Percentiles rank a stretch among this genome's conserved stretches.
phyloP scores from a whole-genome alignment of 78 protist species.

The Ministeria vibrans region DNA sequence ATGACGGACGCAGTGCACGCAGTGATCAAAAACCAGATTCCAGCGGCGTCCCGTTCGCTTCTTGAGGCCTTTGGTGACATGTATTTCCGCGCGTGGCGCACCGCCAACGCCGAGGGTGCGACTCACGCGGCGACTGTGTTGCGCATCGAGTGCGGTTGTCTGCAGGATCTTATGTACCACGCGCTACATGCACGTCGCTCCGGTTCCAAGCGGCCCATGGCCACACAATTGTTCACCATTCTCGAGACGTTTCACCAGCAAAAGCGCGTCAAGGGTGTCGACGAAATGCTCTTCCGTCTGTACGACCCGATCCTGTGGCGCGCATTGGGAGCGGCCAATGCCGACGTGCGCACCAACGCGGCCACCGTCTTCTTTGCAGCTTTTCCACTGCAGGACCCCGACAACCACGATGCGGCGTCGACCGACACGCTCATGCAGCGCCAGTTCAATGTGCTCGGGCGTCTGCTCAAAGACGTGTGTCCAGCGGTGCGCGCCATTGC shows the following conservation, averaged over 20 bases:
- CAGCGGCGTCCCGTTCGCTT: not conserved
- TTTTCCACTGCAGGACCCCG: conserved; percentile 30
- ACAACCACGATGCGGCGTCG: too few species aligned
- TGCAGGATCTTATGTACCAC: conserved; percentile 23
- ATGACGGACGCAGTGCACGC: conserved; percentile 14
- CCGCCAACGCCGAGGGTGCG: not conserved
- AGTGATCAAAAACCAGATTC: conserved; percentile 20
- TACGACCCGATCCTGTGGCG: conserved; percentile 45
- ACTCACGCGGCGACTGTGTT: too few species aligned
- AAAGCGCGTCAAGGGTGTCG: conserved; percentile 21
- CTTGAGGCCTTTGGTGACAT: conserved; percentile 10
- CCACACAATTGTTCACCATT: not conserved
- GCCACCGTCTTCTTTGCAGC: conserved; percentile 30
- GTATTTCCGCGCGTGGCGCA: conserved; percentile 32
- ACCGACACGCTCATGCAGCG: conserved; percentile 1
- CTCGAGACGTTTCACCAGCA: not conserved
- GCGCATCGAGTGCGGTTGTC: conserved; percentile 1
- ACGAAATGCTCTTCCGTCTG: conserved; percentile 27
- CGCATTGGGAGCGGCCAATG: conserved; percentile 19
- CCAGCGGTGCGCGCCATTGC: conserved; percentile 19
- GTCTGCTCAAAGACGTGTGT: conserved; percentile 6
- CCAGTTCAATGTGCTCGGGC: not conserved
- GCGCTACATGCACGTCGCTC: conserved; percentile 17
- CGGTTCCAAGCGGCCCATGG: not conserved
- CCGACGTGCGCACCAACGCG: conserved; percentile 39